phyloP scores from a whole-genome alignment of 192 early-diverging fungal species.

The Helicostylum pulchrum region DNA sequence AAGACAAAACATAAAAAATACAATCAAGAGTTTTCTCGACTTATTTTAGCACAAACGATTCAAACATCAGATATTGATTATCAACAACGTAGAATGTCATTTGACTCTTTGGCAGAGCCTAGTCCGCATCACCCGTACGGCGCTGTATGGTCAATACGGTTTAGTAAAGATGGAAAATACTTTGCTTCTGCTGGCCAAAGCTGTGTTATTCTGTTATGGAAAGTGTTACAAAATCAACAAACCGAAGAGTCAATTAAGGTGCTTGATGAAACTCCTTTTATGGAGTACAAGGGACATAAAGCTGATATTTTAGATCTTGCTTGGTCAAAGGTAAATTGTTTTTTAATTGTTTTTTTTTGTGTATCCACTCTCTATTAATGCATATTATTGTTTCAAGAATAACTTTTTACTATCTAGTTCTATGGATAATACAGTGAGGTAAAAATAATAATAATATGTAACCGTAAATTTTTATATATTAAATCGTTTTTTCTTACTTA shows the following conservation, averaged over 20 bases:
- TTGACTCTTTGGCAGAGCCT: background rate
- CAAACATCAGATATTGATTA: background rate
- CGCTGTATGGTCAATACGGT: slow-evolving; percentile 71
- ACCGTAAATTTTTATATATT: background rate
- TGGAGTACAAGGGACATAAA: slow-evolving; percentile 70
- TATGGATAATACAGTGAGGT: slow-evolving; percentile 75
- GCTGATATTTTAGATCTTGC: slow-evolving; percentile 65
- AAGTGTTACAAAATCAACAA: slow-evolving; percentile 4
- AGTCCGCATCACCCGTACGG: slow-evolving; percentile 1
- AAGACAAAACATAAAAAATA: slow-evolving; percentile 13
- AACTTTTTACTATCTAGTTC: slow-evolving; percentile 78
- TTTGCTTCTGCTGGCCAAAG: slow-evolving; percentile 74
- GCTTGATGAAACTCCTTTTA: slow-evolving; percentile 61
- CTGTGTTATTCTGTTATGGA: slow-evolving; percentile 65
- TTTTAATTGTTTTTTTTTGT: background rate
- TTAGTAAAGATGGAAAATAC: slow-evolving; percentile 72
- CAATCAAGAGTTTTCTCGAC: slow-evolving; percentile 10
- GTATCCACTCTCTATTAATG: slow-evolving; percentile 32
- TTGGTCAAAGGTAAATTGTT: slow-evolving; percentile 55
- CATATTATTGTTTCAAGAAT: slow-evolving; percentile 44
- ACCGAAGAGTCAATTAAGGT: slow-evolving; percentile 35
- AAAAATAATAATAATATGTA: background rate
- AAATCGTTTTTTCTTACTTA: slow-evolving; percentile 6
- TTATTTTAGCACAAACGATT: slow-evolving; percentile 11
- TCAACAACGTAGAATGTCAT: background rate